A percentile compares a stretch with the other conserved stretches of the same genome.
Evolutionary conservation across 2,329 filamentous ascomycete genomes (phyloP).

Genomic region (Fusarium tricinctum): DNA sequence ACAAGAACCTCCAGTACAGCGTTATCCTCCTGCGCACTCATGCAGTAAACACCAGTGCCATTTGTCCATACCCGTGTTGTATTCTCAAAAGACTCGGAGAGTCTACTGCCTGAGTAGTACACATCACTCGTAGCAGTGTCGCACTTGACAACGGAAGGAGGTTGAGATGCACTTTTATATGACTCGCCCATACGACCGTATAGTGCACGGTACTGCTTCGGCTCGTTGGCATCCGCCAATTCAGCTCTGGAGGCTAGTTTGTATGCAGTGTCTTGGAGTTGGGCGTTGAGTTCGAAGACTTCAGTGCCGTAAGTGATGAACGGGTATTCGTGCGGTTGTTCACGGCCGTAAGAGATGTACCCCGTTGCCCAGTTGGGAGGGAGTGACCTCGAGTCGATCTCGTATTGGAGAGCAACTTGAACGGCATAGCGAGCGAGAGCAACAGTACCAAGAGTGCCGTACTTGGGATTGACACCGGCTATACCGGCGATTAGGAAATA

Average conservation of each 20-base stretch:
- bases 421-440: constrained; percentile 78
- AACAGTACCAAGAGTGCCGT: constrained; percentile 75
- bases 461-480: constrained; percentile 78
- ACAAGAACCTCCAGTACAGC: constrained; percentile 76
- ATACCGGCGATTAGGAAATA: constrained; percentile 82
- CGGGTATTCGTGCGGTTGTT: constrained; percentile 69
- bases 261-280: constrained; percentile 68
- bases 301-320: constrained; percentile 75
- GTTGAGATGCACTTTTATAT: constrained; percentile 59
- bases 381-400: constrained; percentile 79
- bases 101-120: constrained; percentile 74
- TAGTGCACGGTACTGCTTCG: constrained; percentile 66
- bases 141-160: constrained; percentile 72
- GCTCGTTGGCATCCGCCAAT: constrained; percentile 65
- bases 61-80: constrained; percentile 76
- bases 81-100: constrained; percentile 75
- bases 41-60: constrained; percentile 76
- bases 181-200: constrained; percentile 61
- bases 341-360: constrained; percentile 75
- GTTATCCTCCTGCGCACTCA: constrained; percentile 80
- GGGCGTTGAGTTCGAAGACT: constrained; percentile 75
- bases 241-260: constrained; percentile 64
- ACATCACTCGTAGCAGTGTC: constrained; percentile 79
- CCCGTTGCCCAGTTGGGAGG: constrained; percentile 75
- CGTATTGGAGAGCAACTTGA: constrained; percentile 82